phyloP scores from a whole-genome alignment of 768 basidiomycete species.

The Suillus alpinus region DNA sequence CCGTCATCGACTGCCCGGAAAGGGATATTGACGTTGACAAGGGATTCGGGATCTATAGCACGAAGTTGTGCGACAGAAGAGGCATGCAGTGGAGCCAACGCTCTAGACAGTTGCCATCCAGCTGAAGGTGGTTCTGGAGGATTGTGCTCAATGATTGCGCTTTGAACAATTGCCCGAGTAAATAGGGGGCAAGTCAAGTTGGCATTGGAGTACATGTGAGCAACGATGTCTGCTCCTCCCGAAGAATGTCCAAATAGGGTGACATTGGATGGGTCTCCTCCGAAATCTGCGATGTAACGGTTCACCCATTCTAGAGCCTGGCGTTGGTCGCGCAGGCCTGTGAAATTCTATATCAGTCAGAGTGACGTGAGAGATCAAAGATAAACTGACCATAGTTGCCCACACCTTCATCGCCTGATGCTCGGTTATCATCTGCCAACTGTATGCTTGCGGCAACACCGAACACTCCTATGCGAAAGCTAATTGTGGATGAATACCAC shows the following conservation, averaged over 20 bases:
- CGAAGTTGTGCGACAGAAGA: slow-evolving; percentile 63
- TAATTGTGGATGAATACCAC: slow-evolving; percentile 23
- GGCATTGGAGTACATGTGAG: slow-evolving; percentile 58
- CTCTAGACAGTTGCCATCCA: slow-evolving; percentile 65
- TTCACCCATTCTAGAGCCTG: slow-evolving; percentile 64
- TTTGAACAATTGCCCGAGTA: slow-evolving; percentile 75
- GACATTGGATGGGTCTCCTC: slow-evolving; percentile 56
- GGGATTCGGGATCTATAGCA: slow-evolving; percentile 51
- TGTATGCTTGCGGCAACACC: slow-evolving; percentile 70
- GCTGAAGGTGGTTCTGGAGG: slow-evolving; percentile 58
- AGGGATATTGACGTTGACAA: slow-evolving; percentile 49
- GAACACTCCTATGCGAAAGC: slow-evolving; percentile 75
- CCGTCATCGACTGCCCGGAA: slow-evolving; percentile 67
- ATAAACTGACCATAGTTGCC: slow-evolving; percentile 68
- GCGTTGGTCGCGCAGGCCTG: slow-evolving; percentile 65
- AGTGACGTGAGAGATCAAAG: slow-evolving; percentile 3
- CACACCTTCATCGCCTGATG: slow-evolving; percentile 63
- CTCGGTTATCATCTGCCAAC: slow-evolving; percentile 65
- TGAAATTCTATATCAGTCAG: slow-evolving; percentile 2
- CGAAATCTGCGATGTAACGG: slow-evolving; percentile 58
- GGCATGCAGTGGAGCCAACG: slow-evolving; percentile 54
- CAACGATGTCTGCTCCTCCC: slow-evolving; percentile 54
- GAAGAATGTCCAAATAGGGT: slow-evolving; percentile 42
- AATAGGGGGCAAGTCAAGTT: slow-evolving; percentile 64
- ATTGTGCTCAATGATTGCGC: slow-evolving; percentile 59